phyloP scores from a whole-genome alignment of 306 rosid species.

The Cercis canadensis region DNA sequence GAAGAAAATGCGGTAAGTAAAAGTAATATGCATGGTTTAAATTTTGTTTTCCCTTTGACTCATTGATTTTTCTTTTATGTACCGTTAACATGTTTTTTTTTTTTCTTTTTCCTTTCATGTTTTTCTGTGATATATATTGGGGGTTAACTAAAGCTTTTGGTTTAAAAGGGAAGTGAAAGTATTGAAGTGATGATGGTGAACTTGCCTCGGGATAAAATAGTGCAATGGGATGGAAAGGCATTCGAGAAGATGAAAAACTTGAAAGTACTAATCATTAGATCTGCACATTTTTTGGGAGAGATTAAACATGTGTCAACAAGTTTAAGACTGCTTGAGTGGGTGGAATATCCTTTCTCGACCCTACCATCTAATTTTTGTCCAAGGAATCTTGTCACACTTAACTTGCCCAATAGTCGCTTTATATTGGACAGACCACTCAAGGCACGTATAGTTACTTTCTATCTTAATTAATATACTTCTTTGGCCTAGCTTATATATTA shows the following conservation, averaged over 20 bases:
- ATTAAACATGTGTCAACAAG: constrained; percentile 21
- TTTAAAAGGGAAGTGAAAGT: constrained; percentile 13
- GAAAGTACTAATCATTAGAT: constrained; percentile 17
- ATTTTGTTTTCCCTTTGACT: not conserved
- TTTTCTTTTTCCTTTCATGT: too few species aligned
- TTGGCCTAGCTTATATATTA: not conserved
- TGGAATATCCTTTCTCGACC: not conserved
- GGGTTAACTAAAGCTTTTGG: not conserved
- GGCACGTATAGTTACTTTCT: not conserved
- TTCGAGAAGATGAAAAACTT: constrained; percentile 27
- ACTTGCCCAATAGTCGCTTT: constrained; percentile 10
- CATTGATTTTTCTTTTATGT: too few species aligned
- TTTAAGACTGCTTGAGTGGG: constrained; percentile 23
- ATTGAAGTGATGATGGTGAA: constrained; percentile 30
- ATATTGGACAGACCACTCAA: constrained; percentile 5
- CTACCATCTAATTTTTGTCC: not conserved
- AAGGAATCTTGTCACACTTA: not conserved
- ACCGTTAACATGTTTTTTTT: too few species aligned
- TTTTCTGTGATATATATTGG: not conserved
- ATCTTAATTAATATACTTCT: not conserved
- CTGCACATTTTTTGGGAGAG: not conserved
- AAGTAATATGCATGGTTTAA: not conserved
- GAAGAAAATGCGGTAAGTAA: constrained; percentile 3
- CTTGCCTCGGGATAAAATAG: too few species aligned
- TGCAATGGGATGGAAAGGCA: constrained; percentile 9